Base-by-base conservation (phyloP, 108 stramenopile genomes). In the Nitzschia sp. region DNA sequence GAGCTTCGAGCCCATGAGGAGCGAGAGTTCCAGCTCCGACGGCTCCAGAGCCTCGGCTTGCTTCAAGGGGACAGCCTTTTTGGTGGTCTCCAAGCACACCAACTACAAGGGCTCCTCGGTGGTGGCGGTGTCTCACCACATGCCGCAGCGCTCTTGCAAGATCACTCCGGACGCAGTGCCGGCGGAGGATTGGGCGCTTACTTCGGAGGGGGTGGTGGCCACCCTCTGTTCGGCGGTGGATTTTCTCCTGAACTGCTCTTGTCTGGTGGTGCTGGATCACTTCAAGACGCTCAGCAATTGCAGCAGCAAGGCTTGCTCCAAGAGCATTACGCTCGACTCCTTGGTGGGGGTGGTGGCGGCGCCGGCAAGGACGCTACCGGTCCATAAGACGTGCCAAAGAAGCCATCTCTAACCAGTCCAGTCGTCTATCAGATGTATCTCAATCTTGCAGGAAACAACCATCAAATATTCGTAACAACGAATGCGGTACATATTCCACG, bases 1-100 rank as follows among this genome's bases (percentile, higher is more conserved):
- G 44, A 66, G 47, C 66, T 66, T 34, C 21, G 53, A 8, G 53
- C 53, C 1, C 34, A 38, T 3, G 66, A 66, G 55, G 66, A 53
- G 11, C 38, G 66, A 9, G 66, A 47, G 27, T 29, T 66, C 3
- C 66, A 66, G 33, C 21, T 66, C 1, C 52, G 66, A 2, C 66
- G 47, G 1, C 23, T 66, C 6, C 66, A 66, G 33, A 41, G 33
- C 1, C 60, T 61, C 11, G 38, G 60, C n/a, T 16, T 61, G 21
- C 8, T 61, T 17, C 60, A 61, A 44, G 38, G 38, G 1, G 32
- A 58, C 15, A 23, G 53, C 33, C 17, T 11, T 21, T 50, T 50
- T 16, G 48, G 48, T 11, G 48, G 48, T 11, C 13, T 50, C 9
- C 48, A 50, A 50, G 48, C 48, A 50, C 13, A 50, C 19, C 48